phyloP scores from a whole-genome alignment of 2,329 filamentous ascomycete species.

The Cadophora luteo-olivacea region DNA sequence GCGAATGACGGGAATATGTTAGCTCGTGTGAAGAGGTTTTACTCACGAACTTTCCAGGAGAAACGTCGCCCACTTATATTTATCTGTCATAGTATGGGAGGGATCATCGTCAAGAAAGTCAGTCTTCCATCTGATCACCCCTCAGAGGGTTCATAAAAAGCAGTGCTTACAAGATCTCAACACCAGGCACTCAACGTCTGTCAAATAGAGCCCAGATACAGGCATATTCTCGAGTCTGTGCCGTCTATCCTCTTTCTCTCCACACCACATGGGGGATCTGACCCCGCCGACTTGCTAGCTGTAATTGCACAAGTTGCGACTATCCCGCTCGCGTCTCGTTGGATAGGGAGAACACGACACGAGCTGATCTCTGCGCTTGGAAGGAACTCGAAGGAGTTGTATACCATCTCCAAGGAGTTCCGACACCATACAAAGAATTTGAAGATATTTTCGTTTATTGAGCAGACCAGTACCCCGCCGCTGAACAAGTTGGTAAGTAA shows the following conservation, averaged over 20 bases:
- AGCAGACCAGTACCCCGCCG: conserved; percentile 20
- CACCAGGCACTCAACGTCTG: conserved; percentile 27
- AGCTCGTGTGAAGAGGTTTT: background rate
- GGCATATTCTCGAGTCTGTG: conserved; percentile 36
- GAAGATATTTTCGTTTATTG: conserved; percentile 33
- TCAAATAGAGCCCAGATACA: conserved; percentile 27
- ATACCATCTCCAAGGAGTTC: conserved; percentile 31
- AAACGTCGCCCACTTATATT: conserved; percentile 32
- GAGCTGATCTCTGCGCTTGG: conserved; percentile 27
- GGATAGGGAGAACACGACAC: background rate
- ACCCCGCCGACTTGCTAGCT: conserved; percentile 28
- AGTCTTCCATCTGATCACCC: background rate
- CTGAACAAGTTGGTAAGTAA: conserved; percentile 14
- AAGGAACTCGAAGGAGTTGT: conserved; percentile 26
- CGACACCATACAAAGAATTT: conserved; percentile 24
- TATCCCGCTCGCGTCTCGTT: background rate
- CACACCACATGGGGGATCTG: conserved; percentile 48
- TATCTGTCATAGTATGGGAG: conserved; percentile 38
- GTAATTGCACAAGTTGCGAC: conserved; percentile 9
- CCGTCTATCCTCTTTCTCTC: conserved; percentile 48
- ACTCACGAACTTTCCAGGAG: background rate
- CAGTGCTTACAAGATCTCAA: background rate
- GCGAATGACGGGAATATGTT: background rate
- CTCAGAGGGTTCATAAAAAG: background rate
- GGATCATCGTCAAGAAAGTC: conserved; percentile 34